Base-by-base conservation (phyloP, 2,329 filamentous ascomycete species). In the Cladobotryum mycophilum region DNA sequence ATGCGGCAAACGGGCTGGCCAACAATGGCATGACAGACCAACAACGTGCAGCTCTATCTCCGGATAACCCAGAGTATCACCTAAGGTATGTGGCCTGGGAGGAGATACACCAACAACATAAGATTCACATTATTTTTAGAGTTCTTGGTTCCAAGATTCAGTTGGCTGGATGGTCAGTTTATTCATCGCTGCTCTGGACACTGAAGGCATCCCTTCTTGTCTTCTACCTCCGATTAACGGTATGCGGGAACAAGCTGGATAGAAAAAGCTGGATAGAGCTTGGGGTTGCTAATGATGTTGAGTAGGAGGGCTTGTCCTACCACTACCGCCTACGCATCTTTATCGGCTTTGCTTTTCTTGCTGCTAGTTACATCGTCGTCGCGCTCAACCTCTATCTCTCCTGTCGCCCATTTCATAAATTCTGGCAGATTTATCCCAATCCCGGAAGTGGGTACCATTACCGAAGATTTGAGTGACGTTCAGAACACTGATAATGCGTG, bases 361-460 rank as follows among this genome's bases (percentile, higher is more conserved):
- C 65, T 1, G 56, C 56, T 2, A 80, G 76, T 4, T 83, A 76
- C 55, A 49, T 81, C 25, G 69, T 69, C 0, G 73, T 73, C 5
- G 63, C 79, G 25, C 65, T 76, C 34, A 73, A 74, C 3, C 71
- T 81, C 35, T 69, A 80, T 13, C 65, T 77, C 3, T 71, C 72
- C 7, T 84, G 80, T 55, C 68, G 69, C 20, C 79, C 79, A 0
- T 72, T 83, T 48, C 55, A 66, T 22, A 71, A 71, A 37, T 77
- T 79, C 58, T 84, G 80, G 79, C 78, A 83, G 60, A 80, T 84
- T 45, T 66, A 74, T 47, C 80, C 80, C 0, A 63, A 83, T 30
- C 80, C 80, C 1, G 78, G 80, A 11, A 72, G 74, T 77, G 58
- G 59, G 73, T 70, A 8, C 6, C 25, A 33, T 43, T 40, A 3